Evolutionary conservation across 2,329 filamentous ascomycete species (phyloP), one percentile per base, ranked within the genome.

Genomic region (Cladorrhinum sp.): DNA sequence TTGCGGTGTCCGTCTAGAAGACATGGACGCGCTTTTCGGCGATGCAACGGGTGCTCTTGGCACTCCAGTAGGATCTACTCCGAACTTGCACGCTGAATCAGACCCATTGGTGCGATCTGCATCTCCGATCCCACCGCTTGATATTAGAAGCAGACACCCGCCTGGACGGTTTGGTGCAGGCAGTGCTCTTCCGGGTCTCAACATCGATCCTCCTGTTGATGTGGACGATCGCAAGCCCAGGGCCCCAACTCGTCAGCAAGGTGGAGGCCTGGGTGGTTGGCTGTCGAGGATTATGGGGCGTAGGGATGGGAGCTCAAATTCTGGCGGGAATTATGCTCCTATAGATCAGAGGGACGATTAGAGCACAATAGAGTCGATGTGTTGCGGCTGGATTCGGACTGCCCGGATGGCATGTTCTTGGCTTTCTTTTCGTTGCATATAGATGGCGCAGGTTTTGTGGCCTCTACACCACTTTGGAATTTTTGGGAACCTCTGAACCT

Each of bases 21-120:
- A 99, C 68, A 99, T 99, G 95, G 91, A 96, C 73, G 84, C 86
- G 2, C 78, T 99, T 16, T 99, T 99, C 71, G 95, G 95, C 66
- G 95, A 99, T 74, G 91, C 93, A 36, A 95, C 91, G 24, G 93
- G 91, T 2, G 85, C 88, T 10, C 88, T 91, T 55, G 82, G 80
- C 46, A 96, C 94, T 0, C 93, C 89, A 1, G 81, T 82, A 49
- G 85, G 88, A n/a, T 87, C 80, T n/a, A 96, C 94, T 0, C 92
- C 94, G 1, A 86, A 87, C 50, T 81, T 91, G 1, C 83, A 87
- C 61, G 76, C 76, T 12, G 92, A 97, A 76, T 87, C 88, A 8
- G 91, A 90, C n/a, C 92, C 92, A 2, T 80, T 96, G 10, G 87
- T 96, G 74, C 85, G 87, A 50, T 82, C 83, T 42, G 86, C 86